phyloP scores from a whole-genome alignment of 2,329 filamentous ascomycete genomes.

The Trichoderma arundinaceum region DNA sequence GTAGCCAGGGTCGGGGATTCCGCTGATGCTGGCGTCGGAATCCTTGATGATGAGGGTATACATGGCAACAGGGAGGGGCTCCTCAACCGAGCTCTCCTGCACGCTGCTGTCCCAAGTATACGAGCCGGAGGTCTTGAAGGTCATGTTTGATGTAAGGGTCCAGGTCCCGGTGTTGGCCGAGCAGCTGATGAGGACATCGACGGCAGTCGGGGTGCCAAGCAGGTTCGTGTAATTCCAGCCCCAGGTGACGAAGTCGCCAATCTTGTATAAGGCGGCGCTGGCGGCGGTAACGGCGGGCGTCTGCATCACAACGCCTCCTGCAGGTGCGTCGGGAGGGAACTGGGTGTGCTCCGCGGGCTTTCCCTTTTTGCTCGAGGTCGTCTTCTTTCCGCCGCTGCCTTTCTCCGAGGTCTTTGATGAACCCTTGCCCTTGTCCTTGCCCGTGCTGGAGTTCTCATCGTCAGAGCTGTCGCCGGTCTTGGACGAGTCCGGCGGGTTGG shows the following conservation, averaged over 20 bases:
- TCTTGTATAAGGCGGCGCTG: constrained; percentile 61
- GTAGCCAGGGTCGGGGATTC: constrained; percentile 61
- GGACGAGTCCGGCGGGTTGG: neutral
- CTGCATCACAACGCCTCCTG: constrained; percentile 59
- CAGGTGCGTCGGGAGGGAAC: constrained; percentile 54
- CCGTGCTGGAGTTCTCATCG: neutral
- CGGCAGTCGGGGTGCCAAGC: constrained; percentile 61
- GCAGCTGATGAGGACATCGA: constrained; percentile 66
- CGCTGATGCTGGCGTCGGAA: constrained; percentile 57
- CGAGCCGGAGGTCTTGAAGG: constrained; percentile 55
- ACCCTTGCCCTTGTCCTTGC: constrained; percentile 11
- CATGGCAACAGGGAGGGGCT: constrained; percentile 57
- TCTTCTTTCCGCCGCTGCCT: constrained; percentile 31
- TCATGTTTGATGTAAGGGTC: constrained; percentile 69
- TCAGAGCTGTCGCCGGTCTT: neutral
- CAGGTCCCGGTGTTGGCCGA: constrained; percentile 58
- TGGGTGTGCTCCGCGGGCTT: constrained; percentile 41
- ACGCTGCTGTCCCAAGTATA: constrained; percentile 65
- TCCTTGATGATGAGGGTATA: constrained; percentile 70
- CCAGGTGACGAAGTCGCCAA: constrained; percentile 64
- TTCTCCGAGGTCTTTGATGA: constrained; percentile 34
- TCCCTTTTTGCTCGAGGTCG: constrained; percentile 33
- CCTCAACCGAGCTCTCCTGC: constrained; percentile 52
- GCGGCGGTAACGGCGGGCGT: constrained; percentile 54
- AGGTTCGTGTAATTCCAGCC: constrained; percentile 71